These are phyloP conservation scores for Lyophyllum decastes DNA, from an alignment of 768 basidiomycete species.

Conservation along the genomic window DNA sequence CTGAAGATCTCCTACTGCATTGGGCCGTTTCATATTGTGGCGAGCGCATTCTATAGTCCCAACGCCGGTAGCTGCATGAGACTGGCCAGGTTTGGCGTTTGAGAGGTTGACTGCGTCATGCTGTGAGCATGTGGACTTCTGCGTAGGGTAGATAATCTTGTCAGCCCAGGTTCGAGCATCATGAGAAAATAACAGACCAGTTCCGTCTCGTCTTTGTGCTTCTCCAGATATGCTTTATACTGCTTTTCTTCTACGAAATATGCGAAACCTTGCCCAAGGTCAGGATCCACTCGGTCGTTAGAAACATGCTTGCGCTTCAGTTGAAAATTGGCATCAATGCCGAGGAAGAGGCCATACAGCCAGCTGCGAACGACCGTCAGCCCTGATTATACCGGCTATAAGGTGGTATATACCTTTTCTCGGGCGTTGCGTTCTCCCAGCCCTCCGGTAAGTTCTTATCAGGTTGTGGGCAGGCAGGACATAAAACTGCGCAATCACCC, in stretches of 20 bases:
- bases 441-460: conserved; percentile 23
- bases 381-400: too few relatives aligned
- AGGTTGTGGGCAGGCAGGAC: conserved; percentile 29
- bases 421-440: conserved; percentile 17
- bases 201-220: conserved; percentile 18
- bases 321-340: too few relatives aligned
- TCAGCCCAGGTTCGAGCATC: neutral
- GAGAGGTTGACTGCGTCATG: neutral
- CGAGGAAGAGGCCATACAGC: conserved; percentile 27
- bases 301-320: neutral
- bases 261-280: conserved; percentile 7
- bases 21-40: conserved; percentile 24
- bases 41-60: conserved; percentile 15
- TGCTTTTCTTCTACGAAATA: conserved; percentile 13
- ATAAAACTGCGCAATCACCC: conserved; percentile 24
- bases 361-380: too few relatives aligned
- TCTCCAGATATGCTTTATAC: conserved; percentile 24
- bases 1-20: conserved; percentile 29
- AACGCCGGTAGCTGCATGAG: conserved; percentile 26
- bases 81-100: conserved; percentile 14
- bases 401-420: conserved; percentile 9
- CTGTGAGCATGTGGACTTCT: neutral
- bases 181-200: conserved; percentile 10
- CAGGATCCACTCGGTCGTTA: conserved; percentile 4
- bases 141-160: neutral